Evolutionary conservation across 2,329 filamentous ascomycete genomes (phyloP).

Genomic region (Claviceps digitariae): DNA sequence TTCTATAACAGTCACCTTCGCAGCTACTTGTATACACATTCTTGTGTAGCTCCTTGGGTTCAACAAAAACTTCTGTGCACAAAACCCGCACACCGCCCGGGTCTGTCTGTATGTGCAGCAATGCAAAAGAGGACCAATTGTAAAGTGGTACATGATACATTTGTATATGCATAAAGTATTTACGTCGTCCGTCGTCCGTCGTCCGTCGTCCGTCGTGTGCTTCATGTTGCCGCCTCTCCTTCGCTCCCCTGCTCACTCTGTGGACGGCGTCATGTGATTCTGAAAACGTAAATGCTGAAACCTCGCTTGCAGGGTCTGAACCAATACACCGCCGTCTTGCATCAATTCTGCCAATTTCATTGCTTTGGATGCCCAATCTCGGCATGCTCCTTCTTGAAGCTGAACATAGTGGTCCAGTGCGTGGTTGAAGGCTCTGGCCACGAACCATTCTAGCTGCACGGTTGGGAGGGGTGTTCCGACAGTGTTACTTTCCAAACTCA

Average conservation of each 20-base stretch:
- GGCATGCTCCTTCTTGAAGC: slow-evolving; percentile 40
- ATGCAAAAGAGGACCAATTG: too few species aligned
- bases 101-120: too few species aligned
- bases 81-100: too few species aligned
- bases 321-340: slow-evolving; percentile 37
- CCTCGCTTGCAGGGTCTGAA: slow-evolving; percentile 28
- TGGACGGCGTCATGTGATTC: neutral
- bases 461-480: slow-evolving; percentile 41
- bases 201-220: neutral
- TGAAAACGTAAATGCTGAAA: slow-evolving; percentile 23
- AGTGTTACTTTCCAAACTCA: slow-evolving; percentile 36
- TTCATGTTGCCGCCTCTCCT: neutral
- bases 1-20: too few species aligned
- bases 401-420: slow-evolving; percentile 51
- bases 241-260: neutral
- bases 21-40: neutral
- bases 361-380: slow-evolving; percentile 49
- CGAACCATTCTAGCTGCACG: slow-evolving; percentile 65
- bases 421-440: slow-evolving; percentile 54
- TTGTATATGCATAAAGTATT: too few species aligned
- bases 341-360: slow-evolving; percentile 46
- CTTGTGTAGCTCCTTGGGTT: neutral
- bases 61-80: too few species aligned
- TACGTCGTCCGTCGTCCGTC: too few species aligned
- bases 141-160: too few species aligned